Conservation (phyloP, 257 asterid species). For the Gynochthodes officinalis region DNA sequence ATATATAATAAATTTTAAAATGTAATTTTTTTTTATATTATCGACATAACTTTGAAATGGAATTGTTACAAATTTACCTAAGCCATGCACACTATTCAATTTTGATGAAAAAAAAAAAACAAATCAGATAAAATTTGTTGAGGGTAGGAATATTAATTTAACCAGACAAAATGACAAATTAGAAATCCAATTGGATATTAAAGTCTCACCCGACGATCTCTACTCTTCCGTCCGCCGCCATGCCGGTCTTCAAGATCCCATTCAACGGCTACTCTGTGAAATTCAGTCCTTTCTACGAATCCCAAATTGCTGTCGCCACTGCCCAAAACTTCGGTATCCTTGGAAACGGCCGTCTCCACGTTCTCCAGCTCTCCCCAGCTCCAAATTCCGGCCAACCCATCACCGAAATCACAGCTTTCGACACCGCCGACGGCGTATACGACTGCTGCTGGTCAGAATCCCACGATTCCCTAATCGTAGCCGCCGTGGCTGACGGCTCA, state of each 20-base stretch:
- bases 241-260: constrained; percentile 82
- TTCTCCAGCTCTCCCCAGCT: constrained; percentile 67
- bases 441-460: constrained; percentile 97
- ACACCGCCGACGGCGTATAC: constrained; percentile 93
- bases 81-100: too few relatives aligned
- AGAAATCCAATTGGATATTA: not conserved
- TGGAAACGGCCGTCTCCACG: constrained; percentile 95
- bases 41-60: too few relatives aligned
- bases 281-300: constrained; percentile 92
- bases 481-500: constrained; percentile 91
- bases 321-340: constrained; percentile 93
- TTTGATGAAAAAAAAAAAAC: too few relatives aligned
- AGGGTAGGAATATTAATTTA: not conserved
- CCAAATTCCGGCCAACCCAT: constrained; percentile 29
- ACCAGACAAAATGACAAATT: not conserved
- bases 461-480: constrained; percentile 80
- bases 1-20: too few relatives aligned
- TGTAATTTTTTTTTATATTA: too few relatives aligned
- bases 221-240: constrained; percentile 12
- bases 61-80: too few relatives aligned
- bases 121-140: too few relatives aligned
- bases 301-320: constrained; percentile 84
- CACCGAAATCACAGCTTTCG: constrained; percentile 70
- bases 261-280: constrained; percentile 91
- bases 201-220: not conserved